Evolutionary conservation across 805 yeast genomes (phyloP).

Genomic region (Candida morakotiae): DNA sequence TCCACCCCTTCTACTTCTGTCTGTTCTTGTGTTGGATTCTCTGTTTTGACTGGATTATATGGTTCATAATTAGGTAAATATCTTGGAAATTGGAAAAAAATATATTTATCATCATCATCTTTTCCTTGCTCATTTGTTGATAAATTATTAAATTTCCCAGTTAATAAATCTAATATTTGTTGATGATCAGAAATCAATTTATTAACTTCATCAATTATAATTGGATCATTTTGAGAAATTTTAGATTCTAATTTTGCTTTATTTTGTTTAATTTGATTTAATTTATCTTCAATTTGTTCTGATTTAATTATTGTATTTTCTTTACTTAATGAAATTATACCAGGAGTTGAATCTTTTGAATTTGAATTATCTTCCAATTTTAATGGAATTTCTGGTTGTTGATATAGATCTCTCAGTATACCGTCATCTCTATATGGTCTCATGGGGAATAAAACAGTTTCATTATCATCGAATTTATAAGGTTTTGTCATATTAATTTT

Average conservation of each 20-base stretch:
- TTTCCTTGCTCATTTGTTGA: no score
- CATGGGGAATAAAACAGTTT: constrained; percentile 62
- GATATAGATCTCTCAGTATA: constrained; percentile 9
- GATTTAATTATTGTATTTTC: constrained; percentile 24
- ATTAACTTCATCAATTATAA: constrained; percentile 20
- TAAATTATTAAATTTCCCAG: constrained; percentile 18
- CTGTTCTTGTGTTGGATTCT: constrained; percentile 7
- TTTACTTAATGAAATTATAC: constrained; percentile 9
- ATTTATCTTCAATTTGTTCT: constrained; percentile 27
- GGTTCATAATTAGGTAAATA: constrained; percentile 37
- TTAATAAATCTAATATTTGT: constrained; percentile 23
- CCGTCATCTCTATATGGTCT: constrained; percentile 54
- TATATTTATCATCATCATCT: constrained; percentile 17
- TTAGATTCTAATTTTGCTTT: constrained; percentile 27
- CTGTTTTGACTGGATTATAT: constrained; percentile 9
- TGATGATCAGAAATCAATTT: constrained; percentile 29
- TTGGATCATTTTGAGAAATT: constrained; percentile 21
- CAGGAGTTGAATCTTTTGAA: constrained; percentile 7
- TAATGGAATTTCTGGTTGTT: constrained; percentile 5
- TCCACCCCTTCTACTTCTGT: background rate
- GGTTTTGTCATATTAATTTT: constrained; percentile 64
- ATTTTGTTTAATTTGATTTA: constrained; percentile 18
- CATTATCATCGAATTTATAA: constrained; percentile 48
- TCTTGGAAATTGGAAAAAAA: constrained; percentile 49
- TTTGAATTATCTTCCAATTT: constrained; percentile 7